A percentile compares a stretch with the other conserved stretches of the same genome.
phyloP scores from a whole-genome alignment of 306 rosid genomes.

The Quercus alba region DNA sequence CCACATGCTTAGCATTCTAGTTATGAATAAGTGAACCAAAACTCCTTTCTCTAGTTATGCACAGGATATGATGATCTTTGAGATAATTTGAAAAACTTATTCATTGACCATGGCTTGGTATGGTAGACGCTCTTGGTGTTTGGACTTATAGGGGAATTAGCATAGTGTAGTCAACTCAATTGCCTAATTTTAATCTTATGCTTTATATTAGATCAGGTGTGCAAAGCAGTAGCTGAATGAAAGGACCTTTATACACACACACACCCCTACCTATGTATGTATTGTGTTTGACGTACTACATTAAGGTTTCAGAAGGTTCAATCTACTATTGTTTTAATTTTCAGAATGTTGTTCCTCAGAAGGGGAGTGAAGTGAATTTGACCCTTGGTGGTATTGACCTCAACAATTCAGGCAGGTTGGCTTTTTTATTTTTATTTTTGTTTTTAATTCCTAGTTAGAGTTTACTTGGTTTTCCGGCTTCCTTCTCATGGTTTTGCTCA shows the following conservation, averaged over 20 bases:
- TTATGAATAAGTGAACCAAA: neutral
- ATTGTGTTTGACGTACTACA: neutral
- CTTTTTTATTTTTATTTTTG: constrained; percentile 18
- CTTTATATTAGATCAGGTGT: neutral
- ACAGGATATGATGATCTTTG: neutral
- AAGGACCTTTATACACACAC: neutral
- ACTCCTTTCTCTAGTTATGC: neutral
- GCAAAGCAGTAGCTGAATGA: neutral
- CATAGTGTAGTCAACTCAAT: neutral
- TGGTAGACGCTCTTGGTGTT: neutral
- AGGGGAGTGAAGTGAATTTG: constrained; percentile 88
- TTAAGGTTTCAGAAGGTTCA: neutral
- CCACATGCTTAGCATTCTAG: neutral
- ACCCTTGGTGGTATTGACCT: constrained; percentile 99
- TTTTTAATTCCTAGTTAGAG: constrained; percentile 15
- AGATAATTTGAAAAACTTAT: neutral
- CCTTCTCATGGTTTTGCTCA: constrained; percentile 5
- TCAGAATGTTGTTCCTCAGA: constrained; percentile 69
- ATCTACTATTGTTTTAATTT: constrained; percentile 5
- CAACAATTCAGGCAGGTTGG: constrained; percentile 99
- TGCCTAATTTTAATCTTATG: neutral
- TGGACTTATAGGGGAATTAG: neutral
- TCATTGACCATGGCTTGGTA: neutral
- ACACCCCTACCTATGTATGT: neutral
- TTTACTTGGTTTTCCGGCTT: constrained; percentile 7